Evolutionary conservation across 306 rosid species (phyloP).

Genomic region (Vigna mungo): DNA sequence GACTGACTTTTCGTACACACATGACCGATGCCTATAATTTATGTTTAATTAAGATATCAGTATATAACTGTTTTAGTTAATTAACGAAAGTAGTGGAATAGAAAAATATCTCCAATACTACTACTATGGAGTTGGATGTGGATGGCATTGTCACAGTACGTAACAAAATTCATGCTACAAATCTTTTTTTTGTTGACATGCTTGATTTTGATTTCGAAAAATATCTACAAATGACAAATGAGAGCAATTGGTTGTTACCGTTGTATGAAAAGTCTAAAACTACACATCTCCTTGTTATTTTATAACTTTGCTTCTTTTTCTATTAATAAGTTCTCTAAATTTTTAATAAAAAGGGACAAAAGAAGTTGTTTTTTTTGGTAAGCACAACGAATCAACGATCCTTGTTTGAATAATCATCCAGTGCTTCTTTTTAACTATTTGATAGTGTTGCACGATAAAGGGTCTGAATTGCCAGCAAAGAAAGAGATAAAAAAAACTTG

Average conservation of each 20-base stretch:
- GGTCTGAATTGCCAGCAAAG: conserved; percentile 57
- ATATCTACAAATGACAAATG: not conserved
- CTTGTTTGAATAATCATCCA: conserved; percentile 18
- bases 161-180: not conserved
- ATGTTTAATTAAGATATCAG: not conserved
- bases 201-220: too few species aligned
- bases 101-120: too few species aligned
- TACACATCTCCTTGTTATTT: not conserved
- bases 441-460: conserved; percentile 62
- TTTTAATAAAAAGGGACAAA: conserved; percentile 21
- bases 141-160: not conserved
- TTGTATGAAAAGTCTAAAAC: not conserved
- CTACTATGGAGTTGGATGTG: too few species aligned
- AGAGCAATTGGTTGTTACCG: not conserved
- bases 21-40: not conserved
- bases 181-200: too few species aligned
- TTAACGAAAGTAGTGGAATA: too few species aligned
- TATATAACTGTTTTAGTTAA: not conserved
- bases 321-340: not conserved
- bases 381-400: conserved; percentile 11
- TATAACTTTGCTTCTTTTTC: too few species aligned
- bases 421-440: conserved; percentile 29
- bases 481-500: conserved; percentile 43
- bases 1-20: not conserved
- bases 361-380: conserved; percentile 7